Conservation (phyloP, 2,329 filamentous ascomycete genomes). For the Colletotrichum australisinense region DNA sequence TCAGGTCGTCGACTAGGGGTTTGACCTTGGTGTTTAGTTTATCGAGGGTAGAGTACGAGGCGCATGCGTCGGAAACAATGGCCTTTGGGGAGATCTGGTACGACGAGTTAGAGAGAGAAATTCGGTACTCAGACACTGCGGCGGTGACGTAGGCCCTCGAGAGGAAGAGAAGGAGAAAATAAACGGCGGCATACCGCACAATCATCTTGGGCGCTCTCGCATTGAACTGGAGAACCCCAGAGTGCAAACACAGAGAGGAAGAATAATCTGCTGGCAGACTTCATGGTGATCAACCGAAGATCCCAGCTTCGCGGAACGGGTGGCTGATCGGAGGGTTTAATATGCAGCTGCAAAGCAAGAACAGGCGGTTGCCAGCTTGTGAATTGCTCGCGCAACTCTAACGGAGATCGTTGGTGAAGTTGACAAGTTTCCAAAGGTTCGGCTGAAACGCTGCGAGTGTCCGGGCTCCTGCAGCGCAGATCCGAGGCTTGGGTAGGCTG, state of each 20-base stretch:
- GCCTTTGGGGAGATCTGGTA: constrained; percentile 85
- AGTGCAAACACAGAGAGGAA: constrained; percentile 68
- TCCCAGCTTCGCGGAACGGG: background rate
- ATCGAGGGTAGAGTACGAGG: constrained; percentile 92
- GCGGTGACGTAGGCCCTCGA: constrained; percentile 33
- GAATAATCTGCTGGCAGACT: constrained; percentile 64
- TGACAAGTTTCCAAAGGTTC: constrained; percentile 29
- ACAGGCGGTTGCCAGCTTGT: background rate
- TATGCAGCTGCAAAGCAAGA: background rate
- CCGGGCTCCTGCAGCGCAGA: constrained; percentile 9
- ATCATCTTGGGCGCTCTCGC: constrained; percentile 57
- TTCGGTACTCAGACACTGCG: constrained; percentile 37
- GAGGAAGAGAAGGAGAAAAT: constrained; percentile 37
- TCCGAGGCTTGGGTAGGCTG: constrained; percentile 8
- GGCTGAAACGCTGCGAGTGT: constrained; percentile 31
- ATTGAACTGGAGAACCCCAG: constrained; percentile 61
- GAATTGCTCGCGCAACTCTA: background rate
- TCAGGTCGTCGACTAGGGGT: constrained; percentile 83
- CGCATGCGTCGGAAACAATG: constrained; percentile 94
- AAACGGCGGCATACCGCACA: constrained; percentile 62
- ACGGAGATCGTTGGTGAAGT: constrained; percentile 2
- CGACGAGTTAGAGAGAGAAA: constrained; percentile 52
- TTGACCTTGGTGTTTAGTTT: constrained; percentile 81
- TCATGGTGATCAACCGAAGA: constrained; percentile 52
- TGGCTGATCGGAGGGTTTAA: constrained; percentile 2